Evolutionary conservation across 2,329 filamentous ascomycete genomes (phyloP).

Genomic region (Aspergillus sp.): DNA sequence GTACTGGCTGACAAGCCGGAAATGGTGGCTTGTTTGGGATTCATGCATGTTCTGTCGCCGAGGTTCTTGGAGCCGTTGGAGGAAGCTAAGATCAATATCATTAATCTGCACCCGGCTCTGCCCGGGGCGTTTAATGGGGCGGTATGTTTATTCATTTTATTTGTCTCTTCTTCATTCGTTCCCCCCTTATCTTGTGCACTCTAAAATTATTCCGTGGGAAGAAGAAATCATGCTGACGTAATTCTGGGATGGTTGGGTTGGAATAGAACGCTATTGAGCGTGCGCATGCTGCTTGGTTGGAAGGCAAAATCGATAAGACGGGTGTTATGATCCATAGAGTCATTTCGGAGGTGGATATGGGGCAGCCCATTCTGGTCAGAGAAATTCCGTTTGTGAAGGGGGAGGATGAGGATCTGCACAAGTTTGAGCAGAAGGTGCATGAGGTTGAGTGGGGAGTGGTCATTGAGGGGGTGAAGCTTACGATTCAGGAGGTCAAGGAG

Average conservation of each 20-base stretch:
- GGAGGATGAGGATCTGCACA: slow-evolving; percentile 63
- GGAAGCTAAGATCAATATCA: slow-evolving; percentile 64
- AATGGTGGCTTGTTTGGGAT: slow-evolving; percentile 78
- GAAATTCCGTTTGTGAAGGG: slow-evolving; percentile 66
- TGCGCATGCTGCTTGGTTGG: slow-evolving; percentile 72
- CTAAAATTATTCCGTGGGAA: background rate
- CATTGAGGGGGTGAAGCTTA: slow-evolving; percentile 64
- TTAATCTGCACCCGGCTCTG: slow-evolving; percentile 79
- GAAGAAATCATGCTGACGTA: background rate
- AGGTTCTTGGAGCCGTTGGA: slow-evolving; percentile 70
- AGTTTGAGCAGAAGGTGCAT: slow-evolving; percentile 74
- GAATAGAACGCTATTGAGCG: slow-evolving; percentile 68
- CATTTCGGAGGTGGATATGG: slow-evolving; percentile 76
- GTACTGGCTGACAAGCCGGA: slow-evolving; percentile 68
- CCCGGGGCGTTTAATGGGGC: slow-evolving; percentile 76
- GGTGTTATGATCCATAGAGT: slow-evolving; percentile 92
- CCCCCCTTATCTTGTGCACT: background rate
- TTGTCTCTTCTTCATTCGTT: background rate
- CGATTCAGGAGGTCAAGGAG: slow-evolving; percentile 34
- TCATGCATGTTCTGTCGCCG: slow-evolving; percentile 79
- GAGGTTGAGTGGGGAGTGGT: slow-evolving; percentile 74
- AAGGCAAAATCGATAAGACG: slow-evolving; percentile 66
- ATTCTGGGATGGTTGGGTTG: background rate
- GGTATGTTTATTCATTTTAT: slow-evolving; percentile 31
- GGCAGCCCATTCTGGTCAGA: slow-evolving; percentile 68